These are phyloP conservation scores for Cladophialophora carrionii DNA, from an alignment of 2,329 filamentous ascomycete genomes.

Conservation along the genomic window DNA sequence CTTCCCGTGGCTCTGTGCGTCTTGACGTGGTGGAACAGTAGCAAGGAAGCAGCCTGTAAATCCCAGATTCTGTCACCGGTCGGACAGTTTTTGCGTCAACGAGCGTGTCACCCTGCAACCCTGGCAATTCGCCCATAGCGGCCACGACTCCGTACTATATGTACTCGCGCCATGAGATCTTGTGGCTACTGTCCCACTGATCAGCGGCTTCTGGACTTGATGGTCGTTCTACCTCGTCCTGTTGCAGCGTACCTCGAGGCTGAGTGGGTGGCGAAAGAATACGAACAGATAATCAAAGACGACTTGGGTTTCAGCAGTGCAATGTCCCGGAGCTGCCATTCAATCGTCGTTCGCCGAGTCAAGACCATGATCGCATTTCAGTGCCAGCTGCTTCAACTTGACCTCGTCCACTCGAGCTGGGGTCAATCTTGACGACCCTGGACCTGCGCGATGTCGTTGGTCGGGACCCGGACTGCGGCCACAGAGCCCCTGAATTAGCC, in stretches of 20 bases:
- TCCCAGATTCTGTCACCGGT: not conserved
- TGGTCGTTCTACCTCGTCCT: not conserved
- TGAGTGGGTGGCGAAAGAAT: not conserved
- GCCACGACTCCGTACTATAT: not conserved
- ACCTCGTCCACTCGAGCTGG: not conserved
- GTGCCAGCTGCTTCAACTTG: not conserved
- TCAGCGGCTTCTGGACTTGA: not conserved
- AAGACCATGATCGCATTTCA: not conserved
- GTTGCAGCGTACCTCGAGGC: not conserved
- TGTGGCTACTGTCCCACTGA: not conserved
- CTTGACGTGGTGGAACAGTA: not conserved
- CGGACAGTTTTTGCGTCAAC: constrained; percentile 6
- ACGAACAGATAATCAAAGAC: not conserved
- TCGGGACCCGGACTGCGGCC: not conserved
- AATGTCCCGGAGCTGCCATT: constrained; percentile 1
- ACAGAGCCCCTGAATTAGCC: constrained; percentile 8
- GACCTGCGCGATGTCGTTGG: not conserved
- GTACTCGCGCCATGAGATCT: not conserved
- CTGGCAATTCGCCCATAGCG: constrained; percentile 3
- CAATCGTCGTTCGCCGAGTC: not conserved
- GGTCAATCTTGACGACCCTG: not conserved
- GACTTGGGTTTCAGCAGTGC: not conserved
- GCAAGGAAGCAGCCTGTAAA: constrained; percentile 5
- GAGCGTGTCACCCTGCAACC: constrained; percentile 8
- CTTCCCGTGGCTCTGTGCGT: constrained; percentile 1